Evolutionary conservation across 1,284 basidiomycete species (phyloP), one percentile per base, ranked within the genome.

Genomic region (Coriolopsis trogii): DNA sequence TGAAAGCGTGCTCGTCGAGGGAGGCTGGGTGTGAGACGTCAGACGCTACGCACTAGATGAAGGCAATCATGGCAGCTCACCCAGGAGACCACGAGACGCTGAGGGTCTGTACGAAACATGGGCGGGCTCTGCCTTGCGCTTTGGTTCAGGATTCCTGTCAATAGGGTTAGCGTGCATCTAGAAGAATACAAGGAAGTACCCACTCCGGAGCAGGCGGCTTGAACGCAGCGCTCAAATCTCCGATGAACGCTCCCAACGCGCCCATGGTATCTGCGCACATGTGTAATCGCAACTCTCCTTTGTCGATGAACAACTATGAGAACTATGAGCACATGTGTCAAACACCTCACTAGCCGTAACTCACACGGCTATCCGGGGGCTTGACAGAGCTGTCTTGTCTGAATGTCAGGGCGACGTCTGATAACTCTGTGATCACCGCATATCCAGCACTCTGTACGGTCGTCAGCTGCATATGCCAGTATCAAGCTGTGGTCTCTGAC

Each of bases 1-100:
- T 80, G 71, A 97, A 98, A 0, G 94, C 92, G 30, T 89, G 69
- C 50, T 95, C 87, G 52, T 97, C 94, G 23, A 98, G 73, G 15
- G 91, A 92, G 46, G 82, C 90, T 91, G 28, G 16, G 8, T n/a
- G 21, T 34, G 21, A 9, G 31, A n/a, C 6, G 6, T 36, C 2
- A 42, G 37, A 33, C 20, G 41, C 31, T 4, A 21, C 2, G 25
- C 21, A 28, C 15, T 2, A 5, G 56, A n/a, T 15, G 15, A 21
- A 6, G 37, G 12, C 18, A 28, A 6, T 34, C n/a, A n/a, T n/a
- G n/a, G 10, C 46, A 44, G 18, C 49, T 40, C 53, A 71, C 64
- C 59, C 42, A 56, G 44, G 6, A 66, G 33, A 3, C 55, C 46
- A 9, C 58, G 59, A 9, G 52, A 34, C 2, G 51, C 29, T 6